Conservation (phyloP, 2,329 filamentous ascomycete genomes). For the Sporothrix pseudoabietina region DNA sequence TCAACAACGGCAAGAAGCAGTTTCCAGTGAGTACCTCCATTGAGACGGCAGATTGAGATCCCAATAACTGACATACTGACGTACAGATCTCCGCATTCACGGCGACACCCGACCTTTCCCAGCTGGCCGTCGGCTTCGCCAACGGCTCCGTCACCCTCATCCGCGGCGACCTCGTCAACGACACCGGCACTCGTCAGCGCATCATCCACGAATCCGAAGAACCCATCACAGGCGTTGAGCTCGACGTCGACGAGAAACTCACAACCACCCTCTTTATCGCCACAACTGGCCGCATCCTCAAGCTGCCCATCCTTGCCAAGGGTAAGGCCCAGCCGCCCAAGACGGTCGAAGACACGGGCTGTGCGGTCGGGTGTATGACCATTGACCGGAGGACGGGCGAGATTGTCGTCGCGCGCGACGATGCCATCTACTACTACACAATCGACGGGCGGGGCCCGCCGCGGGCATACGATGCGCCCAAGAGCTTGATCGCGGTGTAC, state of each 20-base stretch:
- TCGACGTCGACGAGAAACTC: constrained; percentile 60
- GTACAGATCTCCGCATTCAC: constrained; percentile 80
- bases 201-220: constrained; percentile 97
- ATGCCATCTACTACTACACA: constrained; percentile 94
- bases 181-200: constrained; percentile 89
- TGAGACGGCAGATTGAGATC: not conserved
- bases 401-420: constrained; percentile 88
- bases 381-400: constrained; percentile 78
- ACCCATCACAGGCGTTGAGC: constrained; percentile 88
- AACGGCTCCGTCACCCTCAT: constrained; percentile 95
- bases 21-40: constrained; percentile 69
- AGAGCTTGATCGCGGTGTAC: constrained; percentile 77
- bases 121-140: constrained; percentile 92
- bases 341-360: constrained; percentile 85
- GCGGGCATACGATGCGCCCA: constrained; percentile 87
- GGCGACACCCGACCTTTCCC: constrained; percentile 82
- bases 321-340: constrained; percentile 88
- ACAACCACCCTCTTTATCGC: constrained; percentile 89
- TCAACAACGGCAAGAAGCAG: constrained; percentile 87
- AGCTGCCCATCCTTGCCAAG: constrained; percentile 80
- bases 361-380: constrained; percentile 93
- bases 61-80: not conserved
- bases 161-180: constrained; percentile 90
- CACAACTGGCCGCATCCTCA: constrained; percentile 84
- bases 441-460: constrained; percentile 82